Evolutionary conservation across 352 stramenopile species (phyloP), one percentile per base, ranked within the genome.

Genomic region (Globisporangium cylindrosporum): DNA sequence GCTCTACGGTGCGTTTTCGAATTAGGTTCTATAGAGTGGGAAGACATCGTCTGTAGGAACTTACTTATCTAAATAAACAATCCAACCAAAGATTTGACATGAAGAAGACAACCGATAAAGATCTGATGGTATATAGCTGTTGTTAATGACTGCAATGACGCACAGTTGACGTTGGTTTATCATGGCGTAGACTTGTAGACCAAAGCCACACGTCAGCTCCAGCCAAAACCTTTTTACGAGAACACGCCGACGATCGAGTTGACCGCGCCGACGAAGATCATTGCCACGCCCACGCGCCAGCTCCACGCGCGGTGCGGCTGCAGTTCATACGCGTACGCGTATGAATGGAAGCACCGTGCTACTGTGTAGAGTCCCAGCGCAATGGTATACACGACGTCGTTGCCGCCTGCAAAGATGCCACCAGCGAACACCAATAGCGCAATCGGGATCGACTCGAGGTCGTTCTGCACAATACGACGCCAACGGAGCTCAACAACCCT

Each of bases 381-480:
- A 24, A 9, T 27, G 14, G 48, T 55, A 8, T 55, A 24, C 48
- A 55, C 48, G n/a, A n/a, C 48, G 4, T n/a, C n/a, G 6, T 24
- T 55, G n/a, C 48, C 48, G 20, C 25, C 25, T 1, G 48, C 48
- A 1, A 55, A 24, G 1, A 24, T 24, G n/a, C 48, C 25, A n/a
- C 20, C n/a, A 24, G 20, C 48, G n/a, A 55, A 55, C 48, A 55
- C 48, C 22, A 57, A 15, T 24, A 86, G 72, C 25, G 71, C 75
- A 25, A 86, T 55, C 1, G 78, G 78, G 49, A 86, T 80, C 27
- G 71, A 76, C 61, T 86, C 78, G 43, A 83, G 69, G 64, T 86
- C 75, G 70, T 86, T 86, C 27, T 68, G 62, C 32, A 85, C 73
- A 59, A 85, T 81, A 18, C 76, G 67, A n/a, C 72, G 69, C 78